Percentiles rank a stretch among this genome's conserved stretches.
phyloP scores from a whole-genome alignment of 1,284 basidiomycete genomes.

The Apiotrichum gracile region DNA sequence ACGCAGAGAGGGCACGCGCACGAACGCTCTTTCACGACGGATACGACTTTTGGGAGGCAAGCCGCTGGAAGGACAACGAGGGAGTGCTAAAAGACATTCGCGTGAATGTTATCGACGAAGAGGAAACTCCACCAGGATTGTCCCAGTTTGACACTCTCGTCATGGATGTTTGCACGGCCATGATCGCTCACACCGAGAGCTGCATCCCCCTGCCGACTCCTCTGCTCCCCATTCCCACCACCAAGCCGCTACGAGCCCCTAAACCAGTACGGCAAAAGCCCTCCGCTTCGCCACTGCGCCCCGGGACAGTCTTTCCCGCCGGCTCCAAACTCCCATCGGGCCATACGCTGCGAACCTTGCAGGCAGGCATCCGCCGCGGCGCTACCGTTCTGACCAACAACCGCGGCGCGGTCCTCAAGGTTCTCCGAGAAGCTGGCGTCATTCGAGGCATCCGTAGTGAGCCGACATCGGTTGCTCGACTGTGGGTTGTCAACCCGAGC shows the following conservation, averaged over 20 bases:
- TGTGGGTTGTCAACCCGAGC: conserved; percentile 43
- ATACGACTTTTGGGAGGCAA: conserved; percentile 30
- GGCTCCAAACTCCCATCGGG: conserved; percentile 24
- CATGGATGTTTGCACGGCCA: conserved; percentile 6
- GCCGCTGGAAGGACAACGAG: conserved; percentile 30
- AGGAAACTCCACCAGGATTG: neutral
- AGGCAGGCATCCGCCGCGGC: conserved; percentile 20
- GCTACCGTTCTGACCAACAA: conserved; percentile 44
- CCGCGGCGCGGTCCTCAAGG: conserved; percentile 38
- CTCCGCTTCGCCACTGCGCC: conserved; percentile 7
- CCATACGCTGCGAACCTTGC: conserved; percentile 37
- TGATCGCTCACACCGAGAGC: conserved; percentile 2
- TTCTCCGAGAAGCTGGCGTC: conserved; percentile 36
- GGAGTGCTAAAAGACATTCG: conserved; percentile 22
- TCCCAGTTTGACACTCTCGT: conserved; percentile 12
- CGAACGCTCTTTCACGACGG: conserved; percentile 18
- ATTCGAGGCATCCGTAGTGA: conserved; percentile 25
- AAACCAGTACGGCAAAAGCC: neutral
- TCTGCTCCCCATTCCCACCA: neutral
- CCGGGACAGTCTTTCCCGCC: conserved; percentile 11
- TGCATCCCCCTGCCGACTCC: neutral
- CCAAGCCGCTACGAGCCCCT: neutral
- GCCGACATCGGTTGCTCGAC: conserved; percentile 8
- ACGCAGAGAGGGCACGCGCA: conserved; percentile 26
- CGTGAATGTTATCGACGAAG: conserved; percentile 23